These are phyloP conservation scores for Alternaria tenuissima DNA, from an alignment of 2,329 filamentous ascomycete species.

Conservation along the genomic window DNA sequence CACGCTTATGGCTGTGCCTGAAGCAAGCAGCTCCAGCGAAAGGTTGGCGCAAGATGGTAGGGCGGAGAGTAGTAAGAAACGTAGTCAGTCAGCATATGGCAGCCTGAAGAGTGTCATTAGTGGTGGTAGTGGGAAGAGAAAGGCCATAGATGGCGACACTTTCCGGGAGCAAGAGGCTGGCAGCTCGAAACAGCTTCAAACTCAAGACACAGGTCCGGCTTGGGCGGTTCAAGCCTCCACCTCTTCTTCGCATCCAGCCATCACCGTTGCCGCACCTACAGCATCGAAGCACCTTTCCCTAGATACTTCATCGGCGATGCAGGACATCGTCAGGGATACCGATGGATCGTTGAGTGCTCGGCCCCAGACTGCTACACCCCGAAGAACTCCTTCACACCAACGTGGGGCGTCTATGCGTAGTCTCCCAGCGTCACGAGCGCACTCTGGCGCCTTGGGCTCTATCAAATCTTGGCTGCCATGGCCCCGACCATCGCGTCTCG, in stretches of 20 bases:
- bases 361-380: constrained; percentile 22
- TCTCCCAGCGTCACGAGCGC: constrained; percentile 29
- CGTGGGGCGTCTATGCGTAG: constrained; percentile 34
- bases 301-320: constrained; percentile 40
- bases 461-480: constrained; percentile 49
- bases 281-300: constrained; percentile 49
- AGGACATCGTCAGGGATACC: constrained; percentile 26
- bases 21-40: constrained; percentile 58
- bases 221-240: constrained; percentile 41
- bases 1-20: constrained; percentile 57
- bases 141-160: constrained; percentile 30
- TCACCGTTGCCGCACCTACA: constrained; percentile 44
- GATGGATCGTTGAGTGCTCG: constrained; percentile 16
- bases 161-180: constrained; percentile 29
- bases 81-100: constrained; percentile 49
- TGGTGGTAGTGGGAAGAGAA: constrained; percentile 43
- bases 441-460: constrained; percentile 42
- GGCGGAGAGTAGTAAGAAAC: constrained; percentile 35
- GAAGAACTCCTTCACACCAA: constrained; percentile 27
- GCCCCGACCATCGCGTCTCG: constrained; percentile 35
- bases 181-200: constrained; percentile 17
- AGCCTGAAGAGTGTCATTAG: constrained; percentile 52
- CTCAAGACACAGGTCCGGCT: constrained; percentile 29
- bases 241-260: constrained; percentile 40
- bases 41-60: constrained; percentile 44